These are phyloP conservation scores for Diophrys appendiculata DNA, from an alignment of 73 alveolate species.

Conservation along the genomic window DNA sequence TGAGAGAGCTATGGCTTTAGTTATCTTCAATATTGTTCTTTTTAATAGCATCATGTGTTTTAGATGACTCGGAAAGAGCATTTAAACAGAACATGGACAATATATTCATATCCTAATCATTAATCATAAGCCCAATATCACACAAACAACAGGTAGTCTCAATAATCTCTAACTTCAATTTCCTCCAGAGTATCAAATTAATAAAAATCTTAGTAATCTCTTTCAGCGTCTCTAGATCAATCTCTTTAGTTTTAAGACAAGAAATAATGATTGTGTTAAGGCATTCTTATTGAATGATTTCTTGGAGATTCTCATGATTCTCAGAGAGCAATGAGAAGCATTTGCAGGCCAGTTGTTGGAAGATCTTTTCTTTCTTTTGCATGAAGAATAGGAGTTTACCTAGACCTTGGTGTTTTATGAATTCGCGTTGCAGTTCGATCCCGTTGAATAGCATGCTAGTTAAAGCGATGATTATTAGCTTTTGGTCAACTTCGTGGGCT, in stretches of 20 bases:
- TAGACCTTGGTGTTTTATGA: constrained; percentile 53
- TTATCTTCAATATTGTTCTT: constrained; percentile 13
- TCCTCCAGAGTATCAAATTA: constrained; percentile 59
- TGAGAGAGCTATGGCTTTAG: constrained; percentile 3
- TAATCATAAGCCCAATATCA: constrained; percentile 68
- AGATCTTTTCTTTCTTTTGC: constrained; percentile 53
- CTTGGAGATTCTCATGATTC: constrained; percentile 52
- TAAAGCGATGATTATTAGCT: constrained; percentile 51
- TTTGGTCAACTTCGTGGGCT: constrained; percentile 63
- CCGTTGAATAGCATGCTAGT: constrained; percentile 58
- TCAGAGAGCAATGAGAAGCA: constrained; percentile 66
- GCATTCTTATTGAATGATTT: constrained; percentile 51
- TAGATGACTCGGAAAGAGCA: constrained; percentile 51
- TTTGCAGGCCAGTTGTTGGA: constrained; percentile 58
- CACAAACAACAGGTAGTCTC: constrained; percentile 61
- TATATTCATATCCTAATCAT: constrained; percentile 52
- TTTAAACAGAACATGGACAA: constrained; percentile 60
- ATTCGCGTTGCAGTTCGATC: constrained; percentile 35
- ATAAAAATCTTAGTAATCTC: constrained; percentile 60
- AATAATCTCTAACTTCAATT: constrained; percentile 44
- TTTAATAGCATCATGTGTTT: constrained; percentile 24
- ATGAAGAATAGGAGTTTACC: constrained; percentile 52
- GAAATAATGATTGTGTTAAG: constrained; percentile 46
- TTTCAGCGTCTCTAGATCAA: constrained; percentile 58
- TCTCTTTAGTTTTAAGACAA: constrained; percentile 58